Evolutionary conservation across 805 yeast genomes (phyloP).

Genomic region (Saccharomyces kudriavzevii): DNA sequence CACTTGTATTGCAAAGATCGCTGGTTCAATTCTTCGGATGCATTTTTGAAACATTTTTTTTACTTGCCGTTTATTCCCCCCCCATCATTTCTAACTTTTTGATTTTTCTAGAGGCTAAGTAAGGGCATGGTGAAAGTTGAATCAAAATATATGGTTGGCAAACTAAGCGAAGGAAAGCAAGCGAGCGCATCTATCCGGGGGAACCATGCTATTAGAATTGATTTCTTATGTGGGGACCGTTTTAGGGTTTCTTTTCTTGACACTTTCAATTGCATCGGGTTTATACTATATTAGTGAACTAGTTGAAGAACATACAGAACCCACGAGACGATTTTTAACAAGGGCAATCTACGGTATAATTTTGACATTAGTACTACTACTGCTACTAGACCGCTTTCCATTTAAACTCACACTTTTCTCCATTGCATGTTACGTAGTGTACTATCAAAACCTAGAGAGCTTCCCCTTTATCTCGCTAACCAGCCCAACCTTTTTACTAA

Average conservation of each 20-base stretch:
- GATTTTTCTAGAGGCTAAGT: not conserved
- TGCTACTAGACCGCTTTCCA: constrained; percentile 75
- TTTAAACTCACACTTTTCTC: constrained; percentile 58
- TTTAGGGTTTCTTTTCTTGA: constrained; percentile 52
- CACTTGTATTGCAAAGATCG: constrained; percentile 99
- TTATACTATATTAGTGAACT: constrained; percentile 83
- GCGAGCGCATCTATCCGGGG: not conserved
- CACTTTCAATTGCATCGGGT: constrained; percentile 78
- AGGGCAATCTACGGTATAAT: constrained; percentile 59
- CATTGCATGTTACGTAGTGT: constrained; percentile 60
- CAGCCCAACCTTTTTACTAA: constrained; percentile 59
- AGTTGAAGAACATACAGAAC: constrained; percentile 87
- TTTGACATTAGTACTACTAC: constrained; percentile 44
- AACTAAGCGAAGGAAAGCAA: not conserved
- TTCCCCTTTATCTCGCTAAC: constrained; percentile 79
- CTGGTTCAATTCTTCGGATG: constrained; percentile 86
- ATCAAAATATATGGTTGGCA: not conserved
- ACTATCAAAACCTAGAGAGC: constrained; percentile 64
- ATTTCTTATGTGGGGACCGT: constrained; percentile 54
- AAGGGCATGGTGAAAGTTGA: not conserved
- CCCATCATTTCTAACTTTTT: not conserved
- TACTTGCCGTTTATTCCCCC: not conserved
- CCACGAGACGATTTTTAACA: constrained; percentile 63
- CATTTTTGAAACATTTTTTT: constrained; percentile 31
- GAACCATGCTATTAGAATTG: constrained; percentile 47